A percentile compares a stretch with the other conserved stretches of the same genome.
Conservation (phyloP, 1,284 basidiomycete species). For the Ustilago cynodontis region DNA sequence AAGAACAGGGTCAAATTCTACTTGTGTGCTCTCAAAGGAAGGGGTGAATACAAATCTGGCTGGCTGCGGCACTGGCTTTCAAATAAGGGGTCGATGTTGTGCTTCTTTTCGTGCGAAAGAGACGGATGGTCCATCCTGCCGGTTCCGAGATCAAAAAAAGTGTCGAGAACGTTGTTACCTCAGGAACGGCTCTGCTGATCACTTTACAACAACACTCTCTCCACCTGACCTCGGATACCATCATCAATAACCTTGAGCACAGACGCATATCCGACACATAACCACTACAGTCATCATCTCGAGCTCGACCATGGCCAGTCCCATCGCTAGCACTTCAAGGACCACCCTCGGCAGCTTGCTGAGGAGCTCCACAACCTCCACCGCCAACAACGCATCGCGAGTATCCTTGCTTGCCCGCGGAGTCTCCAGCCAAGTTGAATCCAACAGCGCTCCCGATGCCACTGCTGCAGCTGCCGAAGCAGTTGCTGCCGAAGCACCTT, state of each 20-base stretch:
- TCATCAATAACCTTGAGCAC: background rate
- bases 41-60: constrained; percentile 5
- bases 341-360: constrained; percentile 40
- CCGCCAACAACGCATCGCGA: constrained; percentile 8
- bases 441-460: constrained; percentile 10
- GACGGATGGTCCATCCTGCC: background rate
- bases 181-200: constrained; percentile 4
- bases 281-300: background rate
- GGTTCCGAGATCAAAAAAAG: constrained; percentile 28
- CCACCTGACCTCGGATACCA: constrained; percentile 4
- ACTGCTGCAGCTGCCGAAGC: constrained; percentile 12
- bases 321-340: constrained; percentile 52
- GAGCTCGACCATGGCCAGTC: constrained; percentile 45
- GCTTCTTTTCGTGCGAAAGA: constrained; percentile 28
- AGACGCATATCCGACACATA: background rate
- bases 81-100: background rate
- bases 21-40: background rate
- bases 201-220: background rate
- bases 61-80: constrained; percentile 48
- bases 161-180: background rate
- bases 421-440: constrained; percentile 21
- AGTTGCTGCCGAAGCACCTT: background rate
- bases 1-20: background rate
- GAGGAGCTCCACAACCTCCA: constrained; percentile 24
- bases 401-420: constrained; percentile 12